Conservation (phyloP, 805 yeast species). For the Sugiyamaella mastotermitis region DNA sequence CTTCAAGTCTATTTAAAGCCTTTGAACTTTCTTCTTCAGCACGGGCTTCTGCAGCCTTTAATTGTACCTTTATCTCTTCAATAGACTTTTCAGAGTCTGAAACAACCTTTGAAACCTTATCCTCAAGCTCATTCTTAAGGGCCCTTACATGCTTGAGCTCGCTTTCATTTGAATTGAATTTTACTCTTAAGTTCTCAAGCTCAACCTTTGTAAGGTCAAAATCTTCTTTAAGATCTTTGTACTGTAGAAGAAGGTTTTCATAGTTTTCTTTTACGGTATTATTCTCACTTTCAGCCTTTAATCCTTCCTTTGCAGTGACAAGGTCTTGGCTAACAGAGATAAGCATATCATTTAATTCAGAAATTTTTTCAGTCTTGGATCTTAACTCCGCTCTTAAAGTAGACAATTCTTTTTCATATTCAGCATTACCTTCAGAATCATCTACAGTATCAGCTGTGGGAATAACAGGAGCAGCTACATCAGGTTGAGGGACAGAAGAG, state of each 20-base stretch:
- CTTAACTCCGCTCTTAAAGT: neutral
- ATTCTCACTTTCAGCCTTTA: too few species aligned
- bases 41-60: constrained; percentile 34
- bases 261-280: too few species aligned
- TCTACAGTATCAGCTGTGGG: neutral
- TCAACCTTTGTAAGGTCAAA: neutral
- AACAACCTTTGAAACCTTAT: neutral
- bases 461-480: neutral
- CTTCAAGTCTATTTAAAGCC: too few species aligned
- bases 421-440: neutral
- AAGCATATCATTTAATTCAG: constrained; percentile 67
- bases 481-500: neutral
- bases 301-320: constrained; percentile 58
- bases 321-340: constrained; percentile 72
- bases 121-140: neutral
- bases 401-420: neutral
- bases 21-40: constrained; percentile 39
- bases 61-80: constrained; percentile 7
- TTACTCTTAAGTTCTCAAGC: too few species aligned
- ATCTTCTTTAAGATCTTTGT: too few species aligned
- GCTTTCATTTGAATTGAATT: too few species aligned
- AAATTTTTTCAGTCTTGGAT: constrained; percentile 49
- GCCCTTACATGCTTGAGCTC: neutral
- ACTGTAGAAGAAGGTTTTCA: too few species aligned
- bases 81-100: too few species aligned